Evolutionary conservation across 768 basidiomycete genomes (phyloP), one percentile per base, ranked within the genome.

Genomic region (Russula olivacea): DNA sequence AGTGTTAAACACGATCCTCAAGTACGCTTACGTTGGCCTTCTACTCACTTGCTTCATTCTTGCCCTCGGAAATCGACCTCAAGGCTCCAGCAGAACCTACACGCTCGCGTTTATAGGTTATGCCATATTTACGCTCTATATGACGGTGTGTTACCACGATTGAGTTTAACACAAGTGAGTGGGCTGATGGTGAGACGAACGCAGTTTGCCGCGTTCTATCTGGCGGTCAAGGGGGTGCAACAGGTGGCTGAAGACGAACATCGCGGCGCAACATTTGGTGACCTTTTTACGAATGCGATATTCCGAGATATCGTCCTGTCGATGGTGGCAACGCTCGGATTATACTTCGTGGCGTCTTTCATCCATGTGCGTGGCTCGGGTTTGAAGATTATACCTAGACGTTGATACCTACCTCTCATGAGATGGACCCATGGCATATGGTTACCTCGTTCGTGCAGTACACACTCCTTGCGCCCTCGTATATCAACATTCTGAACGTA

Each of bases 371-470:
- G 93, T 83, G 25, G 7, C n/a, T 48, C 45, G 25, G 34, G 11
- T 32, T 34, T 38, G 34, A 40, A 63, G 34, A 64, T 48, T 50
- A 40, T 53, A 51, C 11, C 41, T 23, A 8, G 70, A 52, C 71
- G 1, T 21, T 63, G 38, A 59, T 21, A 3, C 23, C 25, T 9
- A 19, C 5, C 14, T 43, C 11, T 17, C 9, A 6, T 25, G 23
- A 96, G 86, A 86, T 97, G 68, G 94, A 98, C 68, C 96, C 96
- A 2, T 97, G 94, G 93, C 97, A 99, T 73, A 91, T 99, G 93
- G 80, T 99, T 70, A 98, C 97, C 0, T 92, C 89, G 6, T 95
- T 98, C 76, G 30, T 94, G n/a, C 96, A 94, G 72, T 96, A 95
- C 71, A 73, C 90, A 25, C 81, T 97, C 64, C 85, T 98, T 79